Conservation (phyloP, 2,329 filamentous ascomycete genomes). For the Colletotrichum endophyticum region DNA sequence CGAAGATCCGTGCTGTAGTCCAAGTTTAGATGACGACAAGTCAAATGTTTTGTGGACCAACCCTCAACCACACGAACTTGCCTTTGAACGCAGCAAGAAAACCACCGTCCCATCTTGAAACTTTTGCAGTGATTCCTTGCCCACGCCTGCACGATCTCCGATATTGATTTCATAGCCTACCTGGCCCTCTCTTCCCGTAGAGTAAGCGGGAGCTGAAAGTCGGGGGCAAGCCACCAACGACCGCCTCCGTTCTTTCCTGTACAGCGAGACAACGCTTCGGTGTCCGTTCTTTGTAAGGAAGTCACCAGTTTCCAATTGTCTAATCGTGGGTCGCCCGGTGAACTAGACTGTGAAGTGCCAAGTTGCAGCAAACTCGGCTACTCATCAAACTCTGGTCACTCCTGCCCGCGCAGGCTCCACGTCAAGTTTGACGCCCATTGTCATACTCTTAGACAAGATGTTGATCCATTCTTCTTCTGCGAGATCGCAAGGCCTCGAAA, state of each 20-base stretch:
- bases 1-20: not conserved
- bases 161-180: not conserved
- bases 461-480: fast-evolving
- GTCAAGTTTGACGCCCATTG: fast-evolving
- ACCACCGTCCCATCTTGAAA: not conserved
- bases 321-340: not conserved
- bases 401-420: not conserved
- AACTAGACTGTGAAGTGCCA: not conserved
- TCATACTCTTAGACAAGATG: fast-evolving
- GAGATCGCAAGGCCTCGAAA: not conserved
- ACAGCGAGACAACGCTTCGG: not conserved
- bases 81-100: not conserved
- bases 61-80: not conserved
- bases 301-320: not conserved
- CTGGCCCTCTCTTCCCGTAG: not conserved
- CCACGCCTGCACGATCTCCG: not conserved
- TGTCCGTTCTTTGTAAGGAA: not conserved
- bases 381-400: fast-evolving
- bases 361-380: not conserved
- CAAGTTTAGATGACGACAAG: not conserved
- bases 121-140: not conserved
- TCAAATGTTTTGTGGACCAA: not conserved
- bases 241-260: not conserved
- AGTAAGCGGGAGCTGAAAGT: fast-evolving
- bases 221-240: not conserved